Evolutionary conservation across 2,329 filamentous ascomycete species (phyloP), one percentile per base, ranked within the genome.

Genomic region (Ascosphaera pollenicola): DNA sequence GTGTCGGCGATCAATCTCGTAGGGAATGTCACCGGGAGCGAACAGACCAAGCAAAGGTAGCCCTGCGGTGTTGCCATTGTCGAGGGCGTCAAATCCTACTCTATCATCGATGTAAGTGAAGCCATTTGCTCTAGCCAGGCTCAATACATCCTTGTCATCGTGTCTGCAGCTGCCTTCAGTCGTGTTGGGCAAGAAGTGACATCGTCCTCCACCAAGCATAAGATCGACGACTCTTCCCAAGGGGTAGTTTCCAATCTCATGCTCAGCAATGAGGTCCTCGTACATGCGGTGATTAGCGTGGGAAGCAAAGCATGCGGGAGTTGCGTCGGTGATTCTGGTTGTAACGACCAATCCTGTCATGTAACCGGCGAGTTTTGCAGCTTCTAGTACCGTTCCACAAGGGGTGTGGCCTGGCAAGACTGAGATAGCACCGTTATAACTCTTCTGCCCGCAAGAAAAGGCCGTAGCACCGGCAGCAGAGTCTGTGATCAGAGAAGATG

Each of bases 391-490:
- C 15, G 85, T 93, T 6, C 87, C 89, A 56, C 89, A 98, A 3
- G 89, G 83, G 21, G 73, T 73, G 47, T 79, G 73, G 56, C 91
- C 77, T 0, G 85, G 85, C 13, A 91, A 66, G 40, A 92, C 78
- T 8, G 83, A 80, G 48, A 98, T 95, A 47, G 89, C 89, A 37
- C 84, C 84, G 53, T 98, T 98, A 63, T 98, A 98, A 56, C 78
- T 92, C 70, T 98, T 98, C 53, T 68, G 62, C 16, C 74, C 87
- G 51, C 89, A 98, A 2, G 82, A 84, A 56, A 98, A 98, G 1
- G 89, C 89, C 0, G 89, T 98, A 2, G 89, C 89, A 30, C 89
- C 89, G n/a, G 89, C 89, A 3, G 89, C 89, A 42, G 81, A 92
- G 58, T 98, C 89, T 1, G 89, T 98, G 39, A 98, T 78, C 43